Evolutionary conservation across 768 basidiomycete species (phyloP).

Genomic region (Hygrocybe punicea): DNA sequence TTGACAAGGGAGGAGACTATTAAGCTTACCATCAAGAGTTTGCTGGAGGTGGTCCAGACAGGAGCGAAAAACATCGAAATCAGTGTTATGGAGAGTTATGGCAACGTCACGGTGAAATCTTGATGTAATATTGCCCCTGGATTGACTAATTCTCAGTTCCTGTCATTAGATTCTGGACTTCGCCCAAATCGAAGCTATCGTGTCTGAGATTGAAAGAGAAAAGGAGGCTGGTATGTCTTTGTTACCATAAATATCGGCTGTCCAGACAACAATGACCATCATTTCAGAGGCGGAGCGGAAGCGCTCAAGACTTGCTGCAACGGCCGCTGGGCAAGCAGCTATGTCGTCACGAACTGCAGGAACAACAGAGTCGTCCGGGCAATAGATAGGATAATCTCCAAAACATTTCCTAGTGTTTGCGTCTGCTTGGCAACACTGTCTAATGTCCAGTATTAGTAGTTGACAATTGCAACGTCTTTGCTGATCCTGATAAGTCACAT

Average conservation of each 20-base stretch:
- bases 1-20: conserved; percentile 85
- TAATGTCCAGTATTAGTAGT: too few relatives aligned
- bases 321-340: conserved; percentile 86
- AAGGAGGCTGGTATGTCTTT: conserved; percentile 80
- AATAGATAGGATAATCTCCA: too few relatives aligned
- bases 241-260: not conserved
- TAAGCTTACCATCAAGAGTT: conserved; percentile 90
- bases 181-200: conserved; percentile 86
- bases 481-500: not conserved
- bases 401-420: too few relatives aligned
- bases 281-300: conserved; percentile 89
- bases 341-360: conserved; percentile 64
- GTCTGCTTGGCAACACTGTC: not conserved
- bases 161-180: conserved; percentile 82
- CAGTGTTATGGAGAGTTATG: conserved; percentile 94
- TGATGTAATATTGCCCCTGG: not conserved
- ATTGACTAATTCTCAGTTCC: conserved; percentile 7
- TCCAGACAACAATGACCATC: not conserved
- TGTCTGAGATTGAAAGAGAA: conserved; percentile 90
- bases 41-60: conserved; percentile 97
- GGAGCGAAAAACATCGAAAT: conserved; percentile 99
- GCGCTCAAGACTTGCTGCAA: conserved; percentile 83
- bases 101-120: conserved; percentile 78
- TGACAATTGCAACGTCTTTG: too few relatives aligned
- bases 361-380: conserved; percentile 8